Base-by-base conservation (phyloP, 192 early-diverging fungal genomes). In the Backusella liffmaniae region DNA sequence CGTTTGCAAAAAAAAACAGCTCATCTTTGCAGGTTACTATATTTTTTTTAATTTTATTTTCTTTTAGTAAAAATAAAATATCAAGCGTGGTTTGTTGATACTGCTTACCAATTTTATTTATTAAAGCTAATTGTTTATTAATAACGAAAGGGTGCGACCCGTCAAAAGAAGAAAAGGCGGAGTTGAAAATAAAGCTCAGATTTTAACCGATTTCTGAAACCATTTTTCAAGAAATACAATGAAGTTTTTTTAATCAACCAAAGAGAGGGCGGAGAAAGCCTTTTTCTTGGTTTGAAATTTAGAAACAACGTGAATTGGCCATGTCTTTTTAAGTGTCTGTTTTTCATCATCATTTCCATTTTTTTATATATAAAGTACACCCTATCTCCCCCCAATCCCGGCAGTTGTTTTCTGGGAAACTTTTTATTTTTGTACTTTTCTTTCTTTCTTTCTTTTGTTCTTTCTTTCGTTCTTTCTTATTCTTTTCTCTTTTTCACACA, bases 101-200 rank as follows among this genome's bases (percentile, higher is more conserved):
- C 2, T 10, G 10, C 10, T 59, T 26, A 62, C 56, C 21, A 29
- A 62, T 10, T 62, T 62, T 62, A 26, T 29, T 29, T 62, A 62
- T 26, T 26, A 23, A 12, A 12, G 21, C 12, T 12, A 23, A 9
- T 12, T 62, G 8, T 29, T 29, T 26, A 26, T 62, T 26, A 62
- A 32, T 32, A 32, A 26, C 29, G n/a, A 26, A 29, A 49, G 46
- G 56, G 23, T 29, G 56, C 29, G 26, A 29, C 56, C 56, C 56
- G 56, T 62, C 56, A 49, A 49, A 62, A 62, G 4, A 29, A 9
- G 13, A 8, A 32, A 32, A 3, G 56, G 56, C 56, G 56, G 56
- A 62, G 56, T 62, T 62, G 26, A 49, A 49, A 49, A 62, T 29
- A 29, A 62, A 62, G 56, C 56, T 62, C 56, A 62, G 56, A 62